These are phyloP conservation scores for Podospora sp. DNA, from an alignment of 495 filamentous ascomycete genomes.

Conservation along the genomic window DNA sequence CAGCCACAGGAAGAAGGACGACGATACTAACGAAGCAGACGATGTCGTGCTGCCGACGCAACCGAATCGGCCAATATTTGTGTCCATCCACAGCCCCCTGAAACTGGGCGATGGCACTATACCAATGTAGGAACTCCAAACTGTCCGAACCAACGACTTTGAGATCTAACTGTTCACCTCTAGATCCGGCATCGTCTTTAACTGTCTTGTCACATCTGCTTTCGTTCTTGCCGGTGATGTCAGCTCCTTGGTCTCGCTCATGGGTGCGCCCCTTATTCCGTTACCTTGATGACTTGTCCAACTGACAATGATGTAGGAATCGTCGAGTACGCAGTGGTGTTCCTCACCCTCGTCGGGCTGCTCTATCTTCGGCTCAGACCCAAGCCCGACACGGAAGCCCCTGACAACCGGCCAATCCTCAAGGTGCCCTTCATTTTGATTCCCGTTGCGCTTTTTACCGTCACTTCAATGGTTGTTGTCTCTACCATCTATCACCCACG, in stretches of 20 bases:
- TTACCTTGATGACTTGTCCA: neutral
- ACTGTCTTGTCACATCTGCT: slow-evolving; percentile 1
- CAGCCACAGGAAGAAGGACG: neutral
- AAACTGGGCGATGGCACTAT: slow-evolving; percentile 12
- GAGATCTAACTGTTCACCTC: neutral
- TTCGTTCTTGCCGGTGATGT: slow-evolving; percentile 17
- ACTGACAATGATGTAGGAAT: slow-evolving; percentile 9
- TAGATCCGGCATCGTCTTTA: slow-evolving; percentile 16
- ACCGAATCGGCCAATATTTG: neutral
- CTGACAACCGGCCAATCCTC: slow-evolving; percentile 1
- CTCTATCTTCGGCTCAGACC: slow-evolving; percentile 7
- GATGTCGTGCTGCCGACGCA: neutral
- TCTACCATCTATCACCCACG: slow-evolving; percentile 1
- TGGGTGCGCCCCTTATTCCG: neutral
- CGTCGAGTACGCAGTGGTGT: slow-evolving; percentile 18
- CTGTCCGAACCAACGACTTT: neutral
- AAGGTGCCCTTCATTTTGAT: slow-evolving; percentile 11
- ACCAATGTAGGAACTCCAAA: neutral
- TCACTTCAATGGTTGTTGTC: slow-evolving; percentile 4
- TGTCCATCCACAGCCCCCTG: neutral
- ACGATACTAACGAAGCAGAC: neutral
- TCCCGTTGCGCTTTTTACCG: slow-evolving; percentile 9
- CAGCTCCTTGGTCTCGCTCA: slow-evolving; percentile 8
- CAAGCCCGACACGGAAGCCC: neutral
- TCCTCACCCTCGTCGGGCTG: slow-evolving; percentile 12